Evolutionary conservation across 768 basidiomycete species (phyloP), one percentile per base, ranked within the genome.

Genomic region (Crucibulum laeve): DNA sequence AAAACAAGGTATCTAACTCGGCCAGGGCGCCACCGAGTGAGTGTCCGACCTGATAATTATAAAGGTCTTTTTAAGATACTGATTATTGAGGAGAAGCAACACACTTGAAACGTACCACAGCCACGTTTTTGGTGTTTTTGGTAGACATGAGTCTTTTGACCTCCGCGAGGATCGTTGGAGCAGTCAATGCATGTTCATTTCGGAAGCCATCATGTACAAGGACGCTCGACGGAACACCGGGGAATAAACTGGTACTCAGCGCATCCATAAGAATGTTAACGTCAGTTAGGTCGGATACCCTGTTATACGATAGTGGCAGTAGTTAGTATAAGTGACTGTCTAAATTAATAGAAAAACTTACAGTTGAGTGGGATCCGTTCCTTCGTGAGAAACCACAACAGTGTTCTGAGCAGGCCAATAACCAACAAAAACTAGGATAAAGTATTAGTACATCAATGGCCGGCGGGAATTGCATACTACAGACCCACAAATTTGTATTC

Each of bases 301-400:
- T 76, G 38, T 21, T 30, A 4, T n/a, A n/a, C n/a, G n/a, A n/a
- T n/a, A n/a, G n/a, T n/a, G n/a, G n/a, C n/a, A 34, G 40, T 19
- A 24, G 43, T 33, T 5, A 42, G 52, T 5, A 47, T 33, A 24
- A 15, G 14, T 8, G 13, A 34, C 28, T 30, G 28, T n/a, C 8
- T 18, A 26, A 10, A 19, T 24, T 5, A 4, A 4, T 18, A 34
- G 18, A 22, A 2, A 30, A 5, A 45, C 65, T 51, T 48, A 77
- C 77, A 80, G 49, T 43, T 71, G 53, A 0, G 56, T 66, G 5
- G 76, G 71, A 45, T 80, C 71, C 5, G 79, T 80, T 5, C 79
- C 79, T 52, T 80, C 62, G 46, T 79, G 79, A 1, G 70, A 69
- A 4, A 80, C 75, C 10, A 80, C 66, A 26, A 79, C 65, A 0